These are phyloP conservation scores for Aspergillus sclerotiicarbonarius DNA, from an alignment of 495 filamentous ascomycete genomes.

Conservation along the genomic window DNA sequence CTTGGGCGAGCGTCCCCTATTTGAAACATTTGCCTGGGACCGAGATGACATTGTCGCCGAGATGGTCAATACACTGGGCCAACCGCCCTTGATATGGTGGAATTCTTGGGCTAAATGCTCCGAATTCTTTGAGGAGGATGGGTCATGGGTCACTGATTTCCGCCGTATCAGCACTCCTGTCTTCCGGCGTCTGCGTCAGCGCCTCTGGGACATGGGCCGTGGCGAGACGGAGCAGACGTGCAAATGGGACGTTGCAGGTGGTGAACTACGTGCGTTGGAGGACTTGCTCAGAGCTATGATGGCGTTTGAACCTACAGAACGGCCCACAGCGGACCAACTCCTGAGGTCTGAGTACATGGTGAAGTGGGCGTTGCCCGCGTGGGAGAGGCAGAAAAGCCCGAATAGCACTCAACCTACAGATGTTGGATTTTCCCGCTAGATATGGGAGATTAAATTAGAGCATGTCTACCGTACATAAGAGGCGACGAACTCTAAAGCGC, in stretches of 20 bases:
- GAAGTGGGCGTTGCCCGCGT: constrained; percentile 25
- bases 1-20: constrained; percentile 29
- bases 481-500: no score
- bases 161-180: constrained; percentile 23
- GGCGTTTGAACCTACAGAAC: constrained; percentile 34
- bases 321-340: constrained; percentile 30
- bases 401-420: constrained; percentile 8
- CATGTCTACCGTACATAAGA: no score
- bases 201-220: constrained; percentile 32
- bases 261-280: constrained; percentile 31
- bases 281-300: constrained; percentile 35
- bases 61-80: constrained; percentile 29
- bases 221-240: constrained; percentile 28
- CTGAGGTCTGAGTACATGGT: constrained; percentile 22
- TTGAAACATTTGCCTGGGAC: constrained; percentile 28
- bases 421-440: not conserved
- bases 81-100: constrained; percentile 26
- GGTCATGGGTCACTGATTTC: constrained; percentile 25
- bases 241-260: constrained; percentile 27
- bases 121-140: constrained; percentile 25
- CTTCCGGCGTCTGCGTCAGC: constrained; percentile 23
- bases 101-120: constrained; percentile 23
- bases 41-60: constrained; percentile 28
- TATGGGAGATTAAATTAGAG: no score
- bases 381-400: constrained; percentile 17